Conservation (phyloP, 192 early-diverging fungal species). For the Phycomyces blakesleeanus region DNA sequence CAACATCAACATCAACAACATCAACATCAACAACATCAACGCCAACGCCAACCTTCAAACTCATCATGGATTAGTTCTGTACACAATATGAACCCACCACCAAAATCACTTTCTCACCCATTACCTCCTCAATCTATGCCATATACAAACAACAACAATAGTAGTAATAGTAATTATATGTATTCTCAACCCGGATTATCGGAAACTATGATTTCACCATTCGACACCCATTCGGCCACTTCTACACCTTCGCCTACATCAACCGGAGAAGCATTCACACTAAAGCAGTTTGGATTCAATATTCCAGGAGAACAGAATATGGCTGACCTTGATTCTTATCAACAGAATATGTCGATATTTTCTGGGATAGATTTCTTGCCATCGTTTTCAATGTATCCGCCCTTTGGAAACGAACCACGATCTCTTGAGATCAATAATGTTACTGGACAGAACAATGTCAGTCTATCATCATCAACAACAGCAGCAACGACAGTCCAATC, state of each 20-base stretch:
- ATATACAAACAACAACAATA: not conserved
- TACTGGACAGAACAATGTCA: too few relatives aligned
- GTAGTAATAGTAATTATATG: too few relatives aligned
- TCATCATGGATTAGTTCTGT: not conserved
- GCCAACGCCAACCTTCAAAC: not conserved
- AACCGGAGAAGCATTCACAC: conserved; percentile 23
- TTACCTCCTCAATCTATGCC: not conserved
- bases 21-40: too few relatives aligned
- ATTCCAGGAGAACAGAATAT: conserved; percentile 14
- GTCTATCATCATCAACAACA: too few relatives aligned
- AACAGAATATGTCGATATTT: conserved; percentile 11
- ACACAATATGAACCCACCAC: too few relatives aligned
- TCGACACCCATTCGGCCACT: not conserved
- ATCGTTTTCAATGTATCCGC: not conserved
- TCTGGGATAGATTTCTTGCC: conserved; percentile 5
- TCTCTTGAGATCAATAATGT: too few relatives aligned
- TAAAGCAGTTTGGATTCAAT: conserved; percentile 35
- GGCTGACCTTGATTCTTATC: conserved; percentile 4
- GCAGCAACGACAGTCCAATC: too few relatives aligned
- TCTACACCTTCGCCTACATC: conserved; percentile 14
- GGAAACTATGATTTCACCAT: not conserved
- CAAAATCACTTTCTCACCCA: not conserved
- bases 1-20: too few relatives aligned
- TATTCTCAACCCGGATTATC: not conserved
- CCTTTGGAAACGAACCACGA: too few relatives aligned